These are phyloP conservation scores for Rachicladosporium sp. DNA, from an alignment of 2,329 filamentous ascomycete genomes.

Conservation along the genomic window DNA sequence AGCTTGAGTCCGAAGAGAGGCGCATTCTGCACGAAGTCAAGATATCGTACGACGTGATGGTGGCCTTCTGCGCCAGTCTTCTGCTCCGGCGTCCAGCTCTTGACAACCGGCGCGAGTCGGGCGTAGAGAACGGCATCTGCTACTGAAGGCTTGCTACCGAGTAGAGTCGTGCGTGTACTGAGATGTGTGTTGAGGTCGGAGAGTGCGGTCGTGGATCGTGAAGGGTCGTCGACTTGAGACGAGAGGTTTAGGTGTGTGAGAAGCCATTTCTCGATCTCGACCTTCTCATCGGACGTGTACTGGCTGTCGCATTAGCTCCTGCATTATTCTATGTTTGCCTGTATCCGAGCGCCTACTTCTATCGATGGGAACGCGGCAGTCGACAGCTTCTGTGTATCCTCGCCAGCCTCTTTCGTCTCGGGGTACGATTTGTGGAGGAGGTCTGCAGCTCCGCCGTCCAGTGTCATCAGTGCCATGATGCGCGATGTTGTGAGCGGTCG, in stretches of 20 bases:
- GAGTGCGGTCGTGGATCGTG: constrained; percentile 51
- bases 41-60: constrained; percentile 79
- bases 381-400: constrained; percentile 23
- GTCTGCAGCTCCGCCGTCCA: constrained; percentile 4
- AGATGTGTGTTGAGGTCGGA: constrained; percentile 76
- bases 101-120: constrained; percentile 61
- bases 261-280: constrained; percentile 78
- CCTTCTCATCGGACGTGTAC: constrained; percentile 68
- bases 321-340: background rate
- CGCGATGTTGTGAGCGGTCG: too few relatives aligned
- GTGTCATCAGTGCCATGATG: too few relatives aligned
- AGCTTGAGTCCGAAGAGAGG: constrained; percentile 57
- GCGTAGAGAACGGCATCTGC: constrained; percentile 79
- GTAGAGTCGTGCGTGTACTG: constrained; percentile 73
- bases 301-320: constrained; percentile 30
- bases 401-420: constrained; percentile 18
- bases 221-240: constrained; percentile 44
- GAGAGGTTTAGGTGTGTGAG: constrained; percentile 62
- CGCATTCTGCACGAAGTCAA: constrained; percentile 93
- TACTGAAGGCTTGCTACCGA: constrained; percentile 79
- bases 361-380: constrained; percentile 20
- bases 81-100: constrained; percentile 72
- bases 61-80: constrained; percentile 79
- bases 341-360: constrained; percentile 12
- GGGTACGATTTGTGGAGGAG: constrained; percentile 23